phyloP scores from a whole-genome alignment of 169 alveolate species.

The Neospora caninum region DNA sequence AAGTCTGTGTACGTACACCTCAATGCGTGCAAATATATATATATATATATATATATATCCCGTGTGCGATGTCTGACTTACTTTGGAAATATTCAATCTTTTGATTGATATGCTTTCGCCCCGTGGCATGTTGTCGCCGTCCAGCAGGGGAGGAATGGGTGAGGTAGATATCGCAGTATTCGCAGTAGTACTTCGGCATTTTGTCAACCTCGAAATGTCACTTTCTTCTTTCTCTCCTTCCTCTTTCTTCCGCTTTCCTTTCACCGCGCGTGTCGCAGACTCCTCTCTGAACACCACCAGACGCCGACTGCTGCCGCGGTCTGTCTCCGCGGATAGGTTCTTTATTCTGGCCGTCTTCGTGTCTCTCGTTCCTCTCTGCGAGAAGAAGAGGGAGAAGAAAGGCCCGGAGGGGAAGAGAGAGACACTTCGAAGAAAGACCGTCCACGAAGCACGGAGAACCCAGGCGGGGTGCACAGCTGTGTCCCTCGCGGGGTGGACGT shows the following conservation, averaged over 20 bases:
- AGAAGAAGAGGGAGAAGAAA: not conserved
- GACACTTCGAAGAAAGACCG: not conserved
- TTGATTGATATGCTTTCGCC: constrained; percentile 97
- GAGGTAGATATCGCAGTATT: constrained; percentile 98
- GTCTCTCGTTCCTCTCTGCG: not conserved
- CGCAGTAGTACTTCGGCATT: constrained; percentile 99
- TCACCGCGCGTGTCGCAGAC: no score
- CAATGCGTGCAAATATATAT: not conserved
- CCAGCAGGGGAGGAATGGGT: constrained; percentile 99
- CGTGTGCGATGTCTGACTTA: constrained; percentile 43
- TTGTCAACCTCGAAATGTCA: no score
- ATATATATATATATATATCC: not conserved
- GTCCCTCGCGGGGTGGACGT: no score
- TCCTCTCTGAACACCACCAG: no score
- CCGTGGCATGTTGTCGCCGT: constrained; percentile 97
- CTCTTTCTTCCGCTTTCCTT: no score
- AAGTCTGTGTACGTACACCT: not conserved
- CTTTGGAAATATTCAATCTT: constrained; percentile 97
- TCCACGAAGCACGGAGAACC: not conserved
- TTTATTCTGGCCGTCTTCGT: no score
- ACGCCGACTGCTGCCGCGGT: no score
- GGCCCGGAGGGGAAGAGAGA: not conserved
- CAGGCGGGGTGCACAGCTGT: no score
- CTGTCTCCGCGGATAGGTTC: no score
- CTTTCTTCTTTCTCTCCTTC: no score